Percentiles rank a stretch among this genome's conserved stretches.
Conservation (phyloP, 805 yeast species). For the Citeromyces nyonsensis region DNA sequence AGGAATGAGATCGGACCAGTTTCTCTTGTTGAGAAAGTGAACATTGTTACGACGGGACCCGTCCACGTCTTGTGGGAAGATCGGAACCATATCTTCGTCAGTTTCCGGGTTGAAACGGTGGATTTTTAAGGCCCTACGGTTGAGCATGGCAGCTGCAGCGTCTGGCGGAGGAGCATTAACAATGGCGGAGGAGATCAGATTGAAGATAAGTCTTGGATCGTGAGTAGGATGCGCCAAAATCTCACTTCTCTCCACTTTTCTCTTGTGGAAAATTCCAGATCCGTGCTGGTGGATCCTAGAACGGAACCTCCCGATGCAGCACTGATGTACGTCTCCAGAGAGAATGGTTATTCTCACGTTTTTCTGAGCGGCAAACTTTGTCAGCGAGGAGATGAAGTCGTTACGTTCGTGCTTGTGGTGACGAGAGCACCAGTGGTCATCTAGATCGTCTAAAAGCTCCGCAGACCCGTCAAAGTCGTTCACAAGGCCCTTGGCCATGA, state of each 20-base stretch:
- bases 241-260: constrained; percentile 20
- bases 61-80: constrained; percentile 47
- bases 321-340: constrained; percentile 88
- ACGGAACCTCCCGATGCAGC: constrained; percentile 68
- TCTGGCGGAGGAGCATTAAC: constrained; percentile 89
- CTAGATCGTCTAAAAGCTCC: constrained; percentile 82
- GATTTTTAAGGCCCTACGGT: constrained; percentile 46
- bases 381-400: constrained; percentile 39
- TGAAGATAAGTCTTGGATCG: constrained; percentile 68
- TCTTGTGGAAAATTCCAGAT: constrained; percentile 24
- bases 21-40: constrained; percentile 46
- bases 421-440: constrained; percentile 93
- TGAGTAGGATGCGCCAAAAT: constrained; percentile 35
- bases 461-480: constrained; percentile 88
- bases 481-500: constrained; percentile 56
- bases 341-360: constrained; percentile 71
- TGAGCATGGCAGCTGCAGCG: constrained; percentile 62
- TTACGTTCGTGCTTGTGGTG: constrained; percentile 83
- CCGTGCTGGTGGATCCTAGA: constrained; percentile 35
- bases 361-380: constrained; percentile 45
- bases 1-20: constrained; percentile 58
- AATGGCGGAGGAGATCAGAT: constrained; percentile 81
- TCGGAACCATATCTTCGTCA: constrained; percentile 69
- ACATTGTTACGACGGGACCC: constrained; percentile 27
- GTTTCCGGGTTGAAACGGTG: constrained; percentile 55